Conservation (phyloP, 2,329 filamentous ascomycete species). For the Raffaelea albimanens region DNA sequence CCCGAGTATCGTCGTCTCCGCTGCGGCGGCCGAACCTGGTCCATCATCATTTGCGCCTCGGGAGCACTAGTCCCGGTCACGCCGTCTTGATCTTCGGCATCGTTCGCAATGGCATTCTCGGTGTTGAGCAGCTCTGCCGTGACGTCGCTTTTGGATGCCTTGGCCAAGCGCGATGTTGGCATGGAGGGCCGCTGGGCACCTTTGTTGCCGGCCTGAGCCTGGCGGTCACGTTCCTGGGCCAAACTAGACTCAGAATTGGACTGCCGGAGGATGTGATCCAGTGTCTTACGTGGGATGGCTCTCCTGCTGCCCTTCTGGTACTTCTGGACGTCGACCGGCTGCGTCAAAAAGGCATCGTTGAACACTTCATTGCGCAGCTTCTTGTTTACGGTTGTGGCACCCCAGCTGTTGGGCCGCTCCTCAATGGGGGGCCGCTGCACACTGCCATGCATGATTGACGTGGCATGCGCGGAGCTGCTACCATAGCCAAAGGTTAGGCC, state of each 20-base stretch:
- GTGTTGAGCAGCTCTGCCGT: neutral
- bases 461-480: neutral
- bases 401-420: constrained; percentile 60
- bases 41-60: constrained; percentile 46
- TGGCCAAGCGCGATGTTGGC: constrained; percentile 2
- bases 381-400: constrained; percentile 84
- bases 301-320: constrained; percentile 63
- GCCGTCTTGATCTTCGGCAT: constrained; percentile 35
- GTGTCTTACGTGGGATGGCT: constrained; percentile 45
- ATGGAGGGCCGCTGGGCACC: neutral
- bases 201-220: neutral
- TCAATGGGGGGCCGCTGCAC: constrained; percentile 33
- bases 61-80: constrained; percentile 57
- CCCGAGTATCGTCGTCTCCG: constrained; percentile 71
- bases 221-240: constrained; percentile 6
- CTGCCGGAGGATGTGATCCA: constrained; percentile 35
- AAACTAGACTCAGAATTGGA: constrained; percentile 35
- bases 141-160: constrained; percentile 9
- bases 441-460: neutral
- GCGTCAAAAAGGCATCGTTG: constrained; percentile 81
- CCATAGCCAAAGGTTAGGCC: neutral
- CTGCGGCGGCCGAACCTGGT: constrained; percentile 30
- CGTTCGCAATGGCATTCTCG: constrained; percentile 13
- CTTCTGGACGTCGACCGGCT: constrained; percentile 71
- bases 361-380: constrained; percentile 83